Conservation (phyloP, 805 yeast genomes). For the Wickerhamiella lipophila region DNA sequence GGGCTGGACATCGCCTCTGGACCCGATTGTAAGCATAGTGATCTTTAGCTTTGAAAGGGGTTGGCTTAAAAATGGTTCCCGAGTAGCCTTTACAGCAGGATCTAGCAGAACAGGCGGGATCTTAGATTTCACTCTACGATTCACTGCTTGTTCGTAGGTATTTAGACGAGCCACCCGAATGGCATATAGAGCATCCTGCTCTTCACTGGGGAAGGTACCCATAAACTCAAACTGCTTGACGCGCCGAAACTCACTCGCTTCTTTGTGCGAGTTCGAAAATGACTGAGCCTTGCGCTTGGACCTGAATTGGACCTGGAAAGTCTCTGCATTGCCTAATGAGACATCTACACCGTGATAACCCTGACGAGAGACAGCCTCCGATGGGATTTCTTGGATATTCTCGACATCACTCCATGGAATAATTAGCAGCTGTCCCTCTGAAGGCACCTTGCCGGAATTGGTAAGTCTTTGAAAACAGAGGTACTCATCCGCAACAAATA, state of each 20-base stretch:
- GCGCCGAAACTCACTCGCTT: background rate
- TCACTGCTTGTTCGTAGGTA: slow-evolving; percentile 19
- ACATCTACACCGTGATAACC: slow-evolving; percentile 58
- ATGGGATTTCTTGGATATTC: slow-evolving; percentile 33
- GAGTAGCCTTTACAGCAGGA: slow-evolving; percentile 15
- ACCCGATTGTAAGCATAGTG: slow-evolving; percentile 76
- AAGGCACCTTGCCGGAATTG: background rate
- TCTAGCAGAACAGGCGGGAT: slow-evolving; percentile 23
- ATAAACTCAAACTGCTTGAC: slow-evolving; percentile 7
- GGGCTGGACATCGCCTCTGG: slow-evolving; percentile 95
- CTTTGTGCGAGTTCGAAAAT: background rate
- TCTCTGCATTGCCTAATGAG: slow-evolving; percentile 62
- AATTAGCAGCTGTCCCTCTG: slow-evolving; percentile 74
- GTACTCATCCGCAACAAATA: slow-evolving; percentile 54
- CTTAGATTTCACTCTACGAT: slow-evolving; percentile 9
- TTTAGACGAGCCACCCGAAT: slow-evolving; percentile 19
- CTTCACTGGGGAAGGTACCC: slow-evolving; percentile 10
- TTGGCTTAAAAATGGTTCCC: slow-evolving; percentile 27
- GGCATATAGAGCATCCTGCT: slow-evolving; percentile 8
- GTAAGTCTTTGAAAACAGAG: slow-evolving; percentile 71
- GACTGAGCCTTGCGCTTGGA: background rate
- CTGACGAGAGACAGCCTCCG: slow-evolving; percentile 4
- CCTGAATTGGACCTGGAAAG: slow-evolving; percentile 57
- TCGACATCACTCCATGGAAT: slow-evolving; percentile 67
- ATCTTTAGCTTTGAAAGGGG: slow-evolving; percentile 47